A percentile compares a stretch with the other conserved stretches of the same genome.
phyloP scores from a whole-genome alignment of 139 green algal genomes.

The Chlorella sp. region DNA sequence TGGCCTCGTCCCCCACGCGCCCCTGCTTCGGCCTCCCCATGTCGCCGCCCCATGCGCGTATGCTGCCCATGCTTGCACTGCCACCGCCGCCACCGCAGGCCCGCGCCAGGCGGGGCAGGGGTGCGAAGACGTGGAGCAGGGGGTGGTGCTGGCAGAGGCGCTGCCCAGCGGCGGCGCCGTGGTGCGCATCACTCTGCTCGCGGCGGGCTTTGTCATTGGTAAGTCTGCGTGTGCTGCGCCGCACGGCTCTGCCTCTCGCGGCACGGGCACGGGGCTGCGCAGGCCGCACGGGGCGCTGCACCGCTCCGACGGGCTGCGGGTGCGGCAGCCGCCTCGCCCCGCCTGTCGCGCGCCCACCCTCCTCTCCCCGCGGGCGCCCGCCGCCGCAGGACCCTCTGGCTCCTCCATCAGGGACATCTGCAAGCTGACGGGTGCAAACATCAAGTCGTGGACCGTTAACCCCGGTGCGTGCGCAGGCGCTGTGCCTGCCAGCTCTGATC shows the following conservation, averaged over 20 bases:
- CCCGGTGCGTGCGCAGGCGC: constrained; percentile 22
- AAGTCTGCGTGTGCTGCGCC: neutral
- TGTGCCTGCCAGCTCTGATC: neutral
- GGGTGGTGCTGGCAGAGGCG: constrained; percentile 64
- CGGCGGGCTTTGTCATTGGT: constrained; percentile 89
- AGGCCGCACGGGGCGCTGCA: neutral
- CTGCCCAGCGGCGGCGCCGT: constrained; percentile 39
- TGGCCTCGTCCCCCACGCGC: too few relatives aligned
- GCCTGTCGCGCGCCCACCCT: neutral
- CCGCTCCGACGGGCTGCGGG: too few relatives aligned
- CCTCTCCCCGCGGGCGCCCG: neutral
- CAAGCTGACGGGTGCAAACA: constrained; percentile 65
- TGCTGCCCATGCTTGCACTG: too few relatives aligned
- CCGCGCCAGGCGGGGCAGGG: constrained; percentile 72
- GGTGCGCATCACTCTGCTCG: constrained; percentile 87
- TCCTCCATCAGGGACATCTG: constrained; percentile 77
- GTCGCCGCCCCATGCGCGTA: too few relatives aligned
- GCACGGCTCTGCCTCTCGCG: neutral
- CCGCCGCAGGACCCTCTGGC: constrained; percentile 41
- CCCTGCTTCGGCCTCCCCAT: too few relatives aligned
- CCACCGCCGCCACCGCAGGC: too few relatives aligned
- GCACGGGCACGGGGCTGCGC: neutral
- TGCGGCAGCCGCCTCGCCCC: neutral
- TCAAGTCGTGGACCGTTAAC: constrained; percentile 77
- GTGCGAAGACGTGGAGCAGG: constrained; percentile 83